Conservation (phyloP, 164 flowering plant genomes). For the Umbellularia californica region DNA sequence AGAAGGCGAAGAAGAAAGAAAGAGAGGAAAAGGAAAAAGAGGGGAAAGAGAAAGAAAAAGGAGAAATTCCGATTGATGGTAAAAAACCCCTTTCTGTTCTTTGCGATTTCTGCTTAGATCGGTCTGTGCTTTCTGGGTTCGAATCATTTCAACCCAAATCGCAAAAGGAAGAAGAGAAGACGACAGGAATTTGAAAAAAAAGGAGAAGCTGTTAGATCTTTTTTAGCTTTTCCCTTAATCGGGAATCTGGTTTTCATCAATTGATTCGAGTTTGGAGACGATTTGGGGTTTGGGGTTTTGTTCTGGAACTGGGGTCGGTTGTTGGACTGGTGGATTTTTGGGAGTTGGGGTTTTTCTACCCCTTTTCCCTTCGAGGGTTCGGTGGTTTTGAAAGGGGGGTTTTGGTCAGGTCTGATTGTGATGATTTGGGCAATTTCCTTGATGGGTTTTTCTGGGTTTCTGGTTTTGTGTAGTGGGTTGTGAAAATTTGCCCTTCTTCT, state of each 20-base stretch:
- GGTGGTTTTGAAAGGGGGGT: slow-evolving; percentile 19
- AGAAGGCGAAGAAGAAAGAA: background rate
- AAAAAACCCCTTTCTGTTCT: background rate
- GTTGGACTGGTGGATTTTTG: background rate
- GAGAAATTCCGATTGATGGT: background rate
- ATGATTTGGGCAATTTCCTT: slow-evolving; percentile 16
- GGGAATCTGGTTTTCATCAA: slow-evolving; percentile 3
- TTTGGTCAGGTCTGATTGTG: slow-evolving; percentile 21
- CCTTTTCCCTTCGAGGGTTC: slow-evolving; percentile 1
- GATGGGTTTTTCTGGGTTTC: slow-evolving; percentile 20
- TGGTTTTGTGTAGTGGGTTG: slow-evolving; percentile 23
- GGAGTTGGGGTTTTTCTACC: background rate
- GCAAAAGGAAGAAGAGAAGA: slow-evolving; percentile 5
- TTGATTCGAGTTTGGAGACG: slow-evolving; percentile 18
- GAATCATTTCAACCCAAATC: background rate
- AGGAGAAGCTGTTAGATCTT: background rate
- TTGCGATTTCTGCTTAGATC: slow-evolving; percentile 18
- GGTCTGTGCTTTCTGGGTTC: slow-evolving; percentile 18
- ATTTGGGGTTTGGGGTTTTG: background rate
- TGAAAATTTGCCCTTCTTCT: no score
- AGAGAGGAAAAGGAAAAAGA: background rate
- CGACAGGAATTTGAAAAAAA: background rate
- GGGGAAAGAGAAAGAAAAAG: background rate
- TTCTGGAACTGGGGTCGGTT: slow-evolving; percentile 1
- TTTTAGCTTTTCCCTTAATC: slow-evolving; percentile 1